These are phyloP conservation scores for Colletotrichum sp. DNA, from an alignment of 2,329 filamentous ascomycete species.

Conservation along the genomic window DNA sequence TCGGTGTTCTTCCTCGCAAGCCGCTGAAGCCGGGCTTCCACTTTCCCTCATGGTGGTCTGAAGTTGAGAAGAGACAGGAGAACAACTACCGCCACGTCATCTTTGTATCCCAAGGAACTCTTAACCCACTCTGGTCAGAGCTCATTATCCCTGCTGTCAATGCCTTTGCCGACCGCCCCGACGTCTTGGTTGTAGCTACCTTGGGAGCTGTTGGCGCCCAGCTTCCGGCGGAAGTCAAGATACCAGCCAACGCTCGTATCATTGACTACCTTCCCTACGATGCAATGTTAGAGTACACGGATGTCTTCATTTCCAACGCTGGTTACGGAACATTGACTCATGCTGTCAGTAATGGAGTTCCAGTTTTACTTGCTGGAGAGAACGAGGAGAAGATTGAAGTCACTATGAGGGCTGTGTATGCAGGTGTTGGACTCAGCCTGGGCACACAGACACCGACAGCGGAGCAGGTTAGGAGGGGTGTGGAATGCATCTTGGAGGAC, in stretches of 20 bases:
- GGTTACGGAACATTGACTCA: conserved; percentile 54
- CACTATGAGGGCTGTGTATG: conserved; percentile 42
- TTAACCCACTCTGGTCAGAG: conserved; percentile 40
- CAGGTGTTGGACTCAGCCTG: conserved; percentile 51
- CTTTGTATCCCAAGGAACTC: conserved; percentile 53
- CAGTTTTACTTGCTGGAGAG: conserved; percentile 49
- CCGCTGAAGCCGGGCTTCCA: conserved; percentile 28
- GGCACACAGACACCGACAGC: conserved; percentile 34
- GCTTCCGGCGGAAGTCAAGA: neutral
- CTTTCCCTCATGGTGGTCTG: conserved; percentile 50
- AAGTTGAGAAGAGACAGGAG: conserved; percentile 32
- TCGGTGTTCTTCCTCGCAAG: conserved; percentile 44
- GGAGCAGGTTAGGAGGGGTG: conserved; percentile 9
- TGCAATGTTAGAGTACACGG: conserved; percentile 44
- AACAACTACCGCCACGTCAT: conserved; percentile 34
- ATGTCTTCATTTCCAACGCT: conserved; percentile 53
- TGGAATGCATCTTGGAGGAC: neutral
- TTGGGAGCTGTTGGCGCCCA: conserved; percentile 29
- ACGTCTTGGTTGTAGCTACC: conserved; percentile 38
- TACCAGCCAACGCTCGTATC: conserved; percentile 45
- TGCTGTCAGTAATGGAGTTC: conserved; percentile 48
- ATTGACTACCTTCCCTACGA: conserved; percentile 56
- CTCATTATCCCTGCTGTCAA: conserved; percentile 49
- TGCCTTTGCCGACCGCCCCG: conserved; percentile 42
- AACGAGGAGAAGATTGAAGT: conserved; percentile 47